Conservation (phyloP, 2,329 filamentous ascomycete genomes). For the Penicillium sp. region DNA sequence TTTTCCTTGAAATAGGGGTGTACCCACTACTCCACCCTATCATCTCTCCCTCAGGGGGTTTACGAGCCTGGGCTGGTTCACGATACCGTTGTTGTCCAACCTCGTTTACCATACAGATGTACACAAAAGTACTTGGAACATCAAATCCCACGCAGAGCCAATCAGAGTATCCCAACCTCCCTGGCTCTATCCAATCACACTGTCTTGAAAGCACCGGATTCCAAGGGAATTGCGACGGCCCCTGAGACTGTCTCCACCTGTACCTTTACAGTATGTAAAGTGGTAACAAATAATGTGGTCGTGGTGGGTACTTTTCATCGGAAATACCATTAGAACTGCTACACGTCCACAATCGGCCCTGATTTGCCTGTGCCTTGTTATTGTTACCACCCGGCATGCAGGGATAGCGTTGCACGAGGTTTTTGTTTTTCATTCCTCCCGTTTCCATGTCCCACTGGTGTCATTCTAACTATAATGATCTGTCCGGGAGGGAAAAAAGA, state of each 20-base stretch:
- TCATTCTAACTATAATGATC: background rate
- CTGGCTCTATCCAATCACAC: conserved; percentile 4
- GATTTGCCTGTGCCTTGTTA: conserved; percentile 23
- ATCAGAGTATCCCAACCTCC: background rate
- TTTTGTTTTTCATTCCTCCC: conserved; percentile 25
- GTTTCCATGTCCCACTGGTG: conserved; percentile 17
- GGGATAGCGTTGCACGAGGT: conserved; percentile 25
- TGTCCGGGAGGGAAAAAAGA: background rate
- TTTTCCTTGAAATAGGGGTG: background rate
- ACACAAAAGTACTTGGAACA: background rate
- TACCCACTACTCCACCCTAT: conserved; percentile 5
- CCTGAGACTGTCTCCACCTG: conserved; percentile 33
- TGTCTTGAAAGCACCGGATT: conserved; percentile 9
- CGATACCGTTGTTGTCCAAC: conserved; percentile 2
- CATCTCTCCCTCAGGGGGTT: background rate
- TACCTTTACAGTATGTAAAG: conserved; percentile 10
- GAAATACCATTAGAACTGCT: conserved; percentile 9
- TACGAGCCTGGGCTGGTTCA: background rate
- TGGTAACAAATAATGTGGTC: conserved; percentile 21
- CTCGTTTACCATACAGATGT: background rate
- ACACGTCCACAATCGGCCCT: background rate
- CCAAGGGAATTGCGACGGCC: conserved; percentile 29
- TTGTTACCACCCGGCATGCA: conserved; percentile 30
- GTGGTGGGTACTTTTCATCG: conserved; percentile 8
- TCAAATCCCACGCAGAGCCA: background rate